These are phyloP conservation scores for Russula sp. DNA, from an alignment of 768 basidiomycete genomes.

Conservation along the genomic window DNA sequence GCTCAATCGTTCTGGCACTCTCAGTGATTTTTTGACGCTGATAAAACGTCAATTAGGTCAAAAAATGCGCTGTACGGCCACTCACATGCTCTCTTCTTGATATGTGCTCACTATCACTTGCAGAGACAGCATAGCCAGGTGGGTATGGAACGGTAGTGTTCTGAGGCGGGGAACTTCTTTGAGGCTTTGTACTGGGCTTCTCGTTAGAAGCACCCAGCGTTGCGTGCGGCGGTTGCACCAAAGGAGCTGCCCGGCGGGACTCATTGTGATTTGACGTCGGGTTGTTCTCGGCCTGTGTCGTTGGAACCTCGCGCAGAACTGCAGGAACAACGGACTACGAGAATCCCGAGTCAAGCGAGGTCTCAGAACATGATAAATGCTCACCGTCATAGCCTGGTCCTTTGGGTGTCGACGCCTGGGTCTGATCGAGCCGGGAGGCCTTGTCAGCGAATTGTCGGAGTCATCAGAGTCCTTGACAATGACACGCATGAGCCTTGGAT, in stretches of 20 bases:
- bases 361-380: constrained; percentile 1
- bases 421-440: constrained; percentile 14
- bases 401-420: constrained; percentile 26
- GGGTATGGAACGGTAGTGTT: constrained; percentile 28
- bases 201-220: constrained; percentile 1
- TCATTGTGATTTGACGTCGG: constrained; percentile 4
- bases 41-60: constrained; percentile 3
- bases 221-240: constrained; percentile 6
- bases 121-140: constrained; percentile 31
- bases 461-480: constrained; percentile 30
- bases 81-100: constrained; percentile 28
- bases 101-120: constrained; percentile 29
- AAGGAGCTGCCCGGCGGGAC: constrained; percentile 8
- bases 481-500: constrained; percentile 27
- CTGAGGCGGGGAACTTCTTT: constrained; percentile 24
- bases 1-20: constrained; percentile 22
- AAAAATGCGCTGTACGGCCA: not conserved
- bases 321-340: constrained; percentile 17
- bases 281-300: constrained; percentile 9
- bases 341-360: constrained; percentile 4
- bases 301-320: constrained; percentile 18
- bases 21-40: constrained; percentile 22
- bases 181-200: constrained; percentile 14
- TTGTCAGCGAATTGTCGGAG: constrained; percentile 29
- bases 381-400: constrained; percentile 14